Conservation (phyloP, 2,329 filamentous ascomycete genomes). For the Corinectria fuckeliana region DNA sequence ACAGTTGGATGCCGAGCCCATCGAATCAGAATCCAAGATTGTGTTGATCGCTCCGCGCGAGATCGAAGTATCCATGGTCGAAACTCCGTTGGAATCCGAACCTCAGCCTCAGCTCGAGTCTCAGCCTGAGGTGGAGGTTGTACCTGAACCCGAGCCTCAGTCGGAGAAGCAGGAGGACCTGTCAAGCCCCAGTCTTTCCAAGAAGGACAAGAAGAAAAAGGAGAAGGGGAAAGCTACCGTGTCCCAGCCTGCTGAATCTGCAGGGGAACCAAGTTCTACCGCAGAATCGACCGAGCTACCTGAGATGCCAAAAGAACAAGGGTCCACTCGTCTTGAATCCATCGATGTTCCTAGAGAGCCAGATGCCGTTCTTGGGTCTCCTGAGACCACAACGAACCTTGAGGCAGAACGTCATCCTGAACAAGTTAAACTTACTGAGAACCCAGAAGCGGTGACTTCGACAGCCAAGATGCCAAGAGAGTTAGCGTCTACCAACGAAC, state of each 20-base stretch:
- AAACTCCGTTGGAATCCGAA: neutral
- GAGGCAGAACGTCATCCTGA: too few species aligned
- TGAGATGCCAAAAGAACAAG: neutral
- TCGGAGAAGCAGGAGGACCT: conserved; percentile 15
- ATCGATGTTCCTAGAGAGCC: neutral
- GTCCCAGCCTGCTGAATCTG: neutral
- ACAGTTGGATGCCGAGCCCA: neutral
- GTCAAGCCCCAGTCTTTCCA: conserved; percentile 14
- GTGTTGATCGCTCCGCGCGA: conserved; percentile 5
- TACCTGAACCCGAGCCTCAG: neutral
- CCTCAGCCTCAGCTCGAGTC: neutral
- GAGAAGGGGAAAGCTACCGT: conserved; percentile 25
- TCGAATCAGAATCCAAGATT: neutral
- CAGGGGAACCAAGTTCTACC: neutral
- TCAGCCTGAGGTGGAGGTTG: neutral
- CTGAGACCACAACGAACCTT: neutral
- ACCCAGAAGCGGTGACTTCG: too few species aligned
- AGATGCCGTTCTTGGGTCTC: neutral
- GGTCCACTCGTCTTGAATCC: neutral
- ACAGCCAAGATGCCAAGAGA: neutral
- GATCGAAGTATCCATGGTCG: neutral
- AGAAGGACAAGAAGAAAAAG: conserved; percentile 31
- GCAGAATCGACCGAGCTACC: neutral
- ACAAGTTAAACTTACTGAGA: too few species aligned
- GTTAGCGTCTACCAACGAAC: neutral